Evolutionary conservation across 306 rosid genomes (phyloP).

Genomic region (Herpetospermum pedunculosum): DNA sequence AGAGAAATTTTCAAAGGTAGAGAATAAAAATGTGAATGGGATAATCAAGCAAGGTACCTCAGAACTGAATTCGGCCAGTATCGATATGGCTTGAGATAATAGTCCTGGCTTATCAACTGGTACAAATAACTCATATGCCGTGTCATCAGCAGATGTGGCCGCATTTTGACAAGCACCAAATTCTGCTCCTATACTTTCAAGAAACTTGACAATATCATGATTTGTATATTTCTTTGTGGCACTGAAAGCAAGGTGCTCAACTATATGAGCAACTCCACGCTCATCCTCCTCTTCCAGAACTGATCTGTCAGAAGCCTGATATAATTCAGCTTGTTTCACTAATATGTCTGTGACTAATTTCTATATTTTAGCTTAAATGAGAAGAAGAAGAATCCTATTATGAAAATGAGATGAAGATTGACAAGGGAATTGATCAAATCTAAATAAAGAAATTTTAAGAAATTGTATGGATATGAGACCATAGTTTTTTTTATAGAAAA

Average conservation of each 20-base stretch:
- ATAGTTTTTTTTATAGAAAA: no score
- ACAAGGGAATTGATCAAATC: background rate
- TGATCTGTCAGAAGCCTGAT: conserved; percentile 56
- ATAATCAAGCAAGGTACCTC: conserved; percentile 37
- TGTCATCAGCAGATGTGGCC: conserved; percentile 68
- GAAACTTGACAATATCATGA: conserved; percentile 78
- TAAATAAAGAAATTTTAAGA: background rate
- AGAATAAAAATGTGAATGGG: background rate
- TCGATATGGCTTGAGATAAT: conserved; percentile 67
- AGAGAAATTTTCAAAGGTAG: background rate
- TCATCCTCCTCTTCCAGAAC: conserved; percentile 93
- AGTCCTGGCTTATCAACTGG: conserved; percentile 88
- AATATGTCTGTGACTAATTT: conserved; percentile 7
- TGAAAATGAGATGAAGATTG: background rate
- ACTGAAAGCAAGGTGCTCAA: conserved; percentile 96
- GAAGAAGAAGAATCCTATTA: background rate
- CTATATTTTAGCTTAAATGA: background rate
- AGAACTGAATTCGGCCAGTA: conserved; percentile 87
- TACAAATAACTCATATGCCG: conserved; percentile 81
- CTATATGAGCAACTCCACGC: conserved; percentile 94
- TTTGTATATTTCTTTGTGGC: conserved; percentile 74
- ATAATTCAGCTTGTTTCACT: conserved; percentile 21
- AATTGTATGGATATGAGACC: background rate
- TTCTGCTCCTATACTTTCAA: conserved; percentile 89
- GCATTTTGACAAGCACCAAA: conserved; percentile 99